Conservation (phyloP, 2,329 filamentous ascomycete genomes). For the Colletotrichum truncatum region DNA sequence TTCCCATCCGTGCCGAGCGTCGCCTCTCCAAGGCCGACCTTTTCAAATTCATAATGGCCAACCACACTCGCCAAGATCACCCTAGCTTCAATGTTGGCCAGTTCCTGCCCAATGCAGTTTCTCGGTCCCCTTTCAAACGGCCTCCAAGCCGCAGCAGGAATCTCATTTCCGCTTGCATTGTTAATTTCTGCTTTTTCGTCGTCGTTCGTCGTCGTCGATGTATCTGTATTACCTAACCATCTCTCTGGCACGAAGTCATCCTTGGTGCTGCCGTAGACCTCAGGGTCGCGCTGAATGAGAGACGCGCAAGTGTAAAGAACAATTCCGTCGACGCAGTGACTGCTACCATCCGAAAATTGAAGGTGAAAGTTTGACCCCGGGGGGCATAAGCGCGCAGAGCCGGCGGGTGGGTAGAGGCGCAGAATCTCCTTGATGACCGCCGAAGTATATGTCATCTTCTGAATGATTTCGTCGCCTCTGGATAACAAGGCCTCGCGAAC, state of each 20-base stretch:
- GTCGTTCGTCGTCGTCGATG: conserved; percentile 33
- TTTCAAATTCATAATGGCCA: conserved; percentile 32
- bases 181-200: conserved; percentile 13
- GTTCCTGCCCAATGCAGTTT: conserved; percentile 64
- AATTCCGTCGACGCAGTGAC: conserved; percentile 42
- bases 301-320: conserved; percentile 44
- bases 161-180: conserved; percentile 8
- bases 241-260: conserved; percentile 50
- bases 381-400: conserved; percentile 37
- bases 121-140: conserved; percentile 63
- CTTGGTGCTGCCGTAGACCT: conserved; percentile 45
- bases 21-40: conserved; percentile 30
- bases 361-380: conserved; percentile 40
- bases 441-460: conserved; percentile 43
- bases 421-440: conserved; percentile 50
- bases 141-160: conserved; percentile 53
- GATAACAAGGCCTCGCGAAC: conserved; percentile 38
- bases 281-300: conserved; percentile 45
- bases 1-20: conserved; percentile 23
- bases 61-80: conserved; percentile 50
- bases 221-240: conserved; percentile 44
- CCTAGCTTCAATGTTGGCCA: conserved; percentile 63
- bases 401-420: conserved; percentile 44
- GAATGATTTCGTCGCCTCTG: conserved; percentile 40
- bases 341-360: conserved; percentile 37